Percentiles rank a stretch among this genome's conserved stretches.
phyloP scores from a whole-genome alignment of 164 flowering plant genomes.

The Umbilicus rupestris region DNA sequence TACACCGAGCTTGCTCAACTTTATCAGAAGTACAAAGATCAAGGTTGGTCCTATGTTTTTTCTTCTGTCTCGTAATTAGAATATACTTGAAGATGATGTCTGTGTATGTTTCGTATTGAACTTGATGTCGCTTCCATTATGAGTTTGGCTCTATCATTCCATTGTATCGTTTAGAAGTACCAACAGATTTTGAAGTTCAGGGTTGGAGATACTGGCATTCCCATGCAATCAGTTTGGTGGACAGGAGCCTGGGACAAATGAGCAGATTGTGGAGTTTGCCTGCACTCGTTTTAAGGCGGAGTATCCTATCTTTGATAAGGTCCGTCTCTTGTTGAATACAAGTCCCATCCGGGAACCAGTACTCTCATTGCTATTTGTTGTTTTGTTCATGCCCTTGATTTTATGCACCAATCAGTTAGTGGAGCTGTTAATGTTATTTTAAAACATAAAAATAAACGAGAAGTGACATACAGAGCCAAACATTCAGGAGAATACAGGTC shows the following conservation, averaged over 20 bases:
- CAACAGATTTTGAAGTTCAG: constrained; percentile 20
- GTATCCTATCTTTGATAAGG: constrained; percentile 83
- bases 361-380: background rate
- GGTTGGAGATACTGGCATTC: constrained; percentile 79
- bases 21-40: constrained; percentile 62
- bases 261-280: constrained; percentile 51
- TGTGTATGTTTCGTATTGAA: background rate
- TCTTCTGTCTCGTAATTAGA: background rate
- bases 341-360: background rate
- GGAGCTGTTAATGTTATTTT: background rate
- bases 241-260: constrained; percentile 79
- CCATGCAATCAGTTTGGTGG: constrained; percentile 84
- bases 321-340: constrained; percentile 13
- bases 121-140: background rate
- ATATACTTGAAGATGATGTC: background rate
- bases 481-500: too few species aligned
- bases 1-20: constrained; percentile 63
- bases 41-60: constrained; percentile 40
- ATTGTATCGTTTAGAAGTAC: background rate
- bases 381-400: too few species aligned
- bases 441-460: background rate
- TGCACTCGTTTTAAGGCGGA: constrained; percentile 85
- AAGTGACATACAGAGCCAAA: too few species aligned
- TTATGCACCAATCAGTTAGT: background rate
- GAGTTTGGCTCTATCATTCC: background rate